Evolutionary conservation across 176 grass and related monocot genomes (phyloP).

Genomic region (Zoysia japonica): DNA sequence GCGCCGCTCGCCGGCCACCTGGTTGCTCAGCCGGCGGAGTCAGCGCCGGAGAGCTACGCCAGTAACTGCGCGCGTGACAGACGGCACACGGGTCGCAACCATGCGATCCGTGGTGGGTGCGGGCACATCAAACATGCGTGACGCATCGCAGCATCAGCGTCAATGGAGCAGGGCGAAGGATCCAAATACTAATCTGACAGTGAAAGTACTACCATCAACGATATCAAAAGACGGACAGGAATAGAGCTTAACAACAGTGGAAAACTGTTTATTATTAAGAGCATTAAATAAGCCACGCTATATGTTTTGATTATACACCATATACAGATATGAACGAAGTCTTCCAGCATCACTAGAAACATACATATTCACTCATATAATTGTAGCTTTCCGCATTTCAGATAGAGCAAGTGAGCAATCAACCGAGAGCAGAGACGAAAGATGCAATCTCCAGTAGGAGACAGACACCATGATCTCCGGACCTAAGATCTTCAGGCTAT

Average conservation of each 20-base stretch:
- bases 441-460: neutral
- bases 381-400: neutral
- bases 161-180: neutral
- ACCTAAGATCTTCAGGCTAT: neutral
- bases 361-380: neutral
- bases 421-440: neutral
- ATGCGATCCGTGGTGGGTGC: neutral
- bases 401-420: neutral
- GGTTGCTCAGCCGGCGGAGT: neutral
- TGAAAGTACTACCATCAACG: neutral
- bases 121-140: neutral
- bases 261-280: constrained; percentile 49
- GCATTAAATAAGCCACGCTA: neutral
- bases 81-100: neutral
- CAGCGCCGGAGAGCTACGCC: neutral
- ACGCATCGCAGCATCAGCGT: neutral
- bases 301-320: neutral
- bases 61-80: constrained; percentile 1
- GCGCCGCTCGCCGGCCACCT: neutral
- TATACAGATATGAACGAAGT: constrained; percentile 24
- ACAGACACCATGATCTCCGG: neutral
- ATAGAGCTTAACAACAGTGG: neutral
- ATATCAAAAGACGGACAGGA: neutral
- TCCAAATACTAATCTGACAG: neutral
- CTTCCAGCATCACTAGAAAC: neutral